phyloP scores from a whole-genome alignment of 2,329 filamentous ascomycete genomes.

The Verticillium dahliae region DNA sequence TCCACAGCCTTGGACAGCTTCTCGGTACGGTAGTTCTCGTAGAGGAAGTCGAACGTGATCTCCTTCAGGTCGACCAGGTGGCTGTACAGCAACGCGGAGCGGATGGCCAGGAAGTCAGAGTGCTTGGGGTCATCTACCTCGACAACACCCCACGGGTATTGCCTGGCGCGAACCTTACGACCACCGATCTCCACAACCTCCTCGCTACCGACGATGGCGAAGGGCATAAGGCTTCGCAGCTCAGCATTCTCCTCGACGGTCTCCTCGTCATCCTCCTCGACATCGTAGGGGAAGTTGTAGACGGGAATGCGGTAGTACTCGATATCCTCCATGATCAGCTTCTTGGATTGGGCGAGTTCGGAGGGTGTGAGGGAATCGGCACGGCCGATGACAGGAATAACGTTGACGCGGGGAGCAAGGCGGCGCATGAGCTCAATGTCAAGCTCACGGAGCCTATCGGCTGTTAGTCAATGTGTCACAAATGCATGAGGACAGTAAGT shows the following conservation, averaged over 20 bases:
- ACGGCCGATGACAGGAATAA: conserved; percentile 97
- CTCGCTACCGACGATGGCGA: conserved; percentile 96
- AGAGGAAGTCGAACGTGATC: conserved; percentile 99
- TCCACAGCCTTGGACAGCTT: conserved; percentile 99
- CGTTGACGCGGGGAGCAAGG: conserved; percentile 94
- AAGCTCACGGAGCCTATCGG: conserved; percentile 80
- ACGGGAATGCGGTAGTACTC: conserved; percentile 99
- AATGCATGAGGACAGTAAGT: conserved; percentile 1
- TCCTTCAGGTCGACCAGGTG: conserved; percentile 98
- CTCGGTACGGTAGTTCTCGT: conserved; percentile 99
- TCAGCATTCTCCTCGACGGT: conserved; percentile 99
- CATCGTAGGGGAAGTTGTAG: conserved; percentile 99
- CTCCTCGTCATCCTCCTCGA: conserved; percentile 98
- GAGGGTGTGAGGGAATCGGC: conserved; percentile 94
- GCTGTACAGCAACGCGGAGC: conserved; percentile 93
- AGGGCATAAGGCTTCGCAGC: conserved; percentile 94
- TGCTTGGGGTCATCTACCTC: conserved; percentile 99
- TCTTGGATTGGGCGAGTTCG: conserved; percentile 98
- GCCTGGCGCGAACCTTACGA: conserved; percentile 84
- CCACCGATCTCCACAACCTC: conserved; percentile 91
- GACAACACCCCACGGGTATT: conserved; percentile 98
- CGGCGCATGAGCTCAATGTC: conserved; percentile 99
- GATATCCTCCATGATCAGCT: conserved; percentile 99
- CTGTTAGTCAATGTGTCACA: neutral
- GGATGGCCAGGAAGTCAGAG: conserved; percentile 95